Evolutionary conservation across 176 grass and related monocot genomes (phyloP).

Genomic region (Musa beccarii): DNA sequence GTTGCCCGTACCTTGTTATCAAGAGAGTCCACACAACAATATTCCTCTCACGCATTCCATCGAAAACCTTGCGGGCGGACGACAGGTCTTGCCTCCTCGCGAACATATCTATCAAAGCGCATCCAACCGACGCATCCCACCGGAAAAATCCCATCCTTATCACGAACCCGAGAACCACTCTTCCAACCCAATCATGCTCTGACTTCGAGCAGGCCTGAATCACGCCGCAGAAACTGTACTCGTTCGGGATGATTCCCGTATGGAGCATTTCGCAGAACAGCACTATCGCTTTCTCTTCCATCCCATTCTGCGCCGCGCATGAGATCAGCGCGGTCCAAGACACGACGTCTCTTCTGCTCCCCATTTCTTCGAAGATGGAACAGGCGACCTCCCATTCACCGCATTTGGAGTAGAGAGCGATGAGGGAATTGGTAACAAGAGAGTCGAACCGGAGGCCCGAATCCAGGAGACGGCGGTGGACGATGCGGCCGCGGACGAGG

Average conservation of each 20-base stretch:
- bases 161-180: conserved; percentile 24
- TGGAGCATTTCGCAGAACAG: conserved; percentile 34
- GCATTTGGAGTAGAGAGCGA: conserved; percentile 58
- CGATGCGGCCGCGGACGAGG: conserved; percentile 29
- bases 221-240: conserved; percentile 34
- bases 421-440: conserved; percentile 48
- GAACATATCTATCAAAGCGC: conserved; percentile 72
- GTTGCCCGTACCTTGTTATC: conserved; percentile 57
- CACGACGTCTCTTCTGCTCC: conserved; percentile 39
- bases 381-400: conserved; percentile 30
- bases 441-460: conserved; percentile 20
- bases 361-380: conserved; percentile 55
- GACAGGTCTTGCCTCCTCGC: conserved; percentile 41
- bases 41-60: conserved; percentile 45
- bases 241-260: conserved; percentile 30
- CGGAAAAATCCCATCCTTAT: conserved; percentile 47
- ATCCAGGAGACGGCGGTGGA: conserved; percentile 37
- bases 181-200: conserved; percentile 11
- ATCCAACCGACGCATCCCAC: conserved; percentile 37
- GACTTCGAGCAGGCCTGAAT: conserved; percentile 31
- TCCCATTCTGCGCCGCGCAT: conserved; percentile 30
- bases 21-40: conserved; percentile 57
- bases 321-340: conserved; percentile 61
- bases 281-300: conserved; percentile 20
- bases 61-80: conserved; percentile 34